Percentiles rank a stretch among this genome's conserved stretches.
Conservation (phyloP, 2,329 filamentous ascomycete species). For the Colletotrichum sojae region DNA sequence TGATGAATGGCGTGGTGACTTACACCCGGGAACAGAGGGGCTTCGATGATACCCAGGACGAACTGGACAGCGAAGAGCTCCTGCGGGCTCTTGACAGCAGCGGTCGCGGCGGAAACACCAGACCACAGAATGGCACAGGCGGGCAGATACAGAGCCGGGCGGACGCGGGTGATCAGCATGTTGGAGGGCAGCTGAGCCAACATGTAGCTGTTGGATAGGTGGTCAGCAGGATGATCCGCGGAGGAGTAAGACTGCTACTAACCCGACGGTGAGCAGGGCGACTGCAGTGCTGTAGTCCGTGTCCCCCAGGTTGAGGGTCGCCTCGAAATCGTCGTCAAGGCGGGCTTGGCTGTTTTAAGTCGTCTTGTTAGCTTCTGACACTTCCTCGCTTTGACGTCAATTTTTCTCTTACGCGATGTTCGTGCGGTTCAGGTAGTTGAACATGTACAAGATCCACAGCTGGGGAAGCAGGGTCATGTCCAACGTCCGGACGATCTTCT, state of each 20-base stretch:
- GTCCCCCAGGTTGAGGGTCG: conserved; percentile 43
- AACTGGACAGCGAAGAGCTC: conserved; percentile 40
- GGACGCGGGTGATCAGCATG: conserved; percentile 66
- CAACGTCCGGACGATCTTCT: conserved; percentile 40
- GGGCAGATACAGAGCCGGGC: conserved; percentile 66
- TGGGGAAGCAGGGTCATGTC: conserved; percentile 43
- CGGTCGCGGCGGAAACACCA: conserved; percentile 37
- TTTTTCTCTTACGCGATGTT: conserved; percentile 39
- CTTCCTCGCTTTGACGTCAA: background rate
- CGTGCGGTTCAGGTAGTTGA: conserved; percentile 43
- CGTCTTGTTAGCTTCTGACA: background rate
- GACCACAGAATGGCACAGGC: conserved; percentile 38
- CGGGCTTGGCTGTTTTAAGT: conserved; percentile 41
- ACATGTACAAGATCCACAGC: conserved; percentile 44
- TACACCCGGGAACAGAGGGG: conserved; percentile 41
- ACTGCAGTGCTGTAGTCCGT: conserved; percentile 46
- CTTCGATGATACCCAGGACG: conserved; percentile 41
- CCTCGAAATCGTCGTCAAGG: conserved; percentile 41
- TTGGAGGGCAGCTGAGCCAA: conserved; percentile 75
- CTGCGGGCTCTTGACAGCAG: conserved; percentile 12
- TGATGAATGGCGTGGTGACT: background rate
- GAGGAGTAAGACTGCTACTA: background rate
- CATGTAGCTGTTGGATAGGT: conserved; percentile 61
- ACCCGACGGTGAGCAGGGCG: conserved; percentile 45
- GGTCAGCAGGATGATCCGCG: conserved; percentile 3